These are phyloP conservation scores for Leccinellum albellum DNA, from an alignment of 768 basidiomycete species.

Conservation along the genomic window DNA sequence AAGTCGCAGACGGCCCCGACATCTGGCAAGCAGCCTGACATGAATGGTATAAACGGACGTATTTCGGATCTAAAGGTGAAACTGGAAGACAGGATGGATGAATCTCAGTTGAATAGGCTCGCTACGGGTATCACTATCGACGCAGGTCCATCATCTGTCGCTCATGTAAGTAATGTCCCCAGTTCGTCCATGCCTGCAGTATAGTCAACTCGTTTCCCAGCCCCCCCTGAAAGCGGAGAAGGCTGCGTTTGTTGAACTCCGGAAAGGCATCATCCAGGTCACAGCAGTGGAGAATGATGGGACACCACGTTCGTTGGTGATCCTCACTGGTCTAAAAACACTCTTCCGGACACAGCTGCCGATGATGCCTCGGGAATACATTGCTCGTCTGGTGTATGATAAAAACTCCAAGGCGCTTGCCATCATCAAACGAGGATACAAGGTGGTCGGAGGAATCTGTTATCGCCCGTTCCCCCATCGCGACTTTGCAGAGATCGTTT, in stretches of 20 bases:
- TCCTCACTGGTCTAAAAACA: slow-evolving; percentile 93
- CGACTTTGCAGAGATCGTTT: slow-evolving; percentile 96
- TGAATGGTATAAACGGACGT: slow-evolving; percentile 43
- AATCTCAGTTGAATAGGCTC: slow-evolving; percentile 69
- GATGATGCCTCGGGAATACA: slow-evolving; percentile 99
- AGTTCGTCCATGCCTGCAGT: background rate
- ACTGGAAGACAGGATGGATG: slow-evolving; percentile 77
- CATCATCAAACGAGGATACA: slow-evolving; percentile 91
- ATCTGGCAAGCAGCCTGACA: slow-evolving; percentile 37
- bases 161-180: slow-evolving; percentile 39
- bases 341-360: slow-evolving; percentile 96
- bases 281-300: slow-evolving; percentile 82
- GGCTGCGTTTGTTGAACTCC: slow-evolving; percentile 74
- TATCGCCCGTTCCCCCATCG: slow-evolving; percentile 94
- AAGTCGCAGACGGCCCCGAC: slow-evolving; percentile 57
- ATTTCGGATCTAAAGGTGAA: slow-evolving; percentile 55
- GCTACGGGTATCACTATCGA: slow-evolving; percentile 81
- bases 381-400: slow-evolving; percentile 92
- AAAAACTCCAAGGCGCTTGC: slow-evolving; percentile 88
- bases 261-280: slow-evolving; percentile 78
- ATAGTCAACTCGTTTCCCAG: slow-evolving; percentile 31
- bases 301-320: slow-evolving; percentile 69
- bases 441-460: slow-evolving; percentile 97
- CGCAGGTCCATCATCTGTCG: slow-evolving; percentile 43
- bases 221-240: slow-evolving; percentile 64